Evolutionary conservation across 2,329 filamentous ascomycete genomes (phyloP).

Genomic region (Diaporthe velutina): DNA sequence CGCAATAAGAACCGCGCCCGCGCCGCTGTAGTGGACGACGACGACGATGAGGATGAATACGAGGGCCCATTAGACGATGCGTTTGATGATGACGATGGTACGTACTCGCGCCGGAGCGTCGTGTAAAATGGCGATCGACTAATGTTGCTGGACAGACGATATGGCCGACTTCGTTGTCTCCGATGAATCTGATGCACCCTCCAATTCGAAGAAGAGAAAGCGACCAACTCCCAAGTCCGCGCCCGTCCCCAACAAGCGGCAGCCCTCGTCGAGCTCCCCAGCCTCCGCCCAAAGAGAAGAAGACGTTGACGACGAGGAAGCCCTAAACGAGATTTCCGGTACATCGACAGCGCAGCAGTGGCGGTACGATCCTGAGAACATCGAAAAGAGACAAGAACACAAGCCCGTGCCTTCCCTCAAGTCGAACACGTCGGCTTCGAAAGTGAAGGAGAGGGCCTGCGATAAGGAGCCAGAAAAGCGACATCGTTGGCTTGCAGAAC

Average conservation of each 20-base stretch:
- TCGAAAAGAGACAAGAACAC: slow-evolving; percentile 49
- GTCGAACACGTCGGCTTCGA: slow-evolving; percentile 48
- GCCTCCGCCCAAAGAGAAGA: slow-evolving; percentile 53
- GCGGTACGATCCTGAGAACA: slow-evolving; percentile 71
- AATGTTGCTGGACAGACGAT: slow-evolving; percentile 63
- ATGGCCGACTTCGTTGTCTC: slow-evolving; percentile 90
- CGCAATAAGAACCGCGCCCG: slow-evolving; percentile 63
- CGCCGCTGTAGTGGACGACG: slow-evolving; percentile 73
- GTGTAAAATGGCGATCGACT: not conserved
- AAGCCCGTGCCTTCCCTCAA: slow-evolving; percentile 41
- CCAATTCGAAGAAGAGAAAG: slow-evolving; percentile 80
- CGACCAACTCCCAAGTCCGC: slow-evolving; percentile 65
- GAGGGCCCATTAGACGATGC: slow-evolving; percentile 70
- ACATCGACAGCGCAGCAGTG: slow-evolving; percentile 86
- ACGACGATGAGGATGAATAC: slow-evolving; percentile 80
- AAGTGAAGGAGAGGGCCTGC: slow-evolving; percentile 76
- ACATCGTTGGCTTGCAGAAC: slow-evolving; percentile 90
- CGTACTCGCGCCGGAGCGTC: slow-evolving; percentile 31
- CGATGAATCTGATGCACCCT: slow-evolving; percentile 83
- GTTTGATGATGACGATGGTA: slow-evolving; percentile 74
- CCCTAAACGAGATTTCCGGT: slow-evolving; percentile 68
- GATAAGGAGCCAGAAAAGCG: slow-evolving; percentile 86
- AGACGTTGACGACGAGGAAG: slow-evolving; percentile 65
- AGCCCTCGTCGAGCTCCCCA: slow-evolving; percentile 63
- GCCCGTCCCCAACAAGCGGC: slow-evolving; percentile 70